Conservation (phyloP, 495 filamentous ascomycete genomes). For the Lichina pygmaea region DNA sequence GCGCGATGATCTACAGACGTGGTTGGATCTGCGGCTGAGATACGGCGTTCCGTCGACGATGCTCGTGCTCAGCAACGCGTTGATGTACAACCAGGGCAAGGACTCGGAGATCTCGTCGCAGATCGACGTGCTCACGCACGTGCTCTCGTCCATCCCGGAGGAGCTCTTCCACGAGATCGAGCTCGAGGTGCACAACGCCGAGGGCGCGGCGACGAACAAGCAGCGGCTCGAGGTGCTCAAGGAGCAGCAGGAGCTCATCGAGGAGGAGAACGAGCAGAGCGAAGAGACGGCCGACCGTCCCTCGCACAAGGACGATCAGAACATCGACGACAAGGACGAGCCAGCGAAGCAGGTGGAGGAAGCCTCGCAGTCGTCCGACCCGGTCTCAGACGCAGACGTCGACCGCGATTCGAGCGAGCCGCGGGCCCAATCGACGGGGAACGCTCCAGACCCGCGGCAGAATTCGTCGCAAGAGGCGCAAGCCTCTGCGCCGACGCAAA, state of each 20-base stretch:
- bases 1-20: constrained; percentile 77
- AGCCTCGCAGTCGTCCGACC: not conserved
- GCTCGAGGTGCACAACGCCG: constrained; percentile 87
- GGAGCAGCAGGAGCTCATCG: constrained; percentile 95
- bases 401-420: constrained; percentile 1
- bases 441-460: too few species aligned
- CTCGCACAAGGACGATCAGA: constrained; percentile 41
- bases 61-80: constrained; percentile 86
- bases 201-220: constrained; percentile 95
- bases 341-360: not conserved
- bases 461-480: too few species aligned
- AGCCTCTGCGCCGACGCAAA: too few species aligned
- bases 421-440: too few species aligned
- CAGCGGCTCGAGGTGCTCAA: constrained; percentile 96
- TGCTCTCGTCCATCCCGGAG: constrained; percentile 83
- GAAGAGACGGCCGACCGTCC: constrained; percentile 26
- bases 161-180: constrained; percentile 99
- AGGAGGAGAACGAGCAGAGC: constrained; percentile 86
- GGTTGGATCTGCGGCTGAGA: constrained; percentile 83
- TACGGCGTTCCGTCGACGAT: constrained; percentile 84
- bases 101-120: constrained; percentile 66
- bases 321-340: constrained; percentile 68
- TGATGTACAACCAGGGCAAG: constrained; percentile 83
- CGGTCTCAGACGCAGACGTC: constrained; percentile 4
- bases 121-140: constrained; percentile 78